A percentile compares a stretch with the other conserved stretches of the same genome.
Evolutionary conservation across 805 yeast genomes (phyloP).

Genomic region (Saccharomycopsis sp.): DNA sequence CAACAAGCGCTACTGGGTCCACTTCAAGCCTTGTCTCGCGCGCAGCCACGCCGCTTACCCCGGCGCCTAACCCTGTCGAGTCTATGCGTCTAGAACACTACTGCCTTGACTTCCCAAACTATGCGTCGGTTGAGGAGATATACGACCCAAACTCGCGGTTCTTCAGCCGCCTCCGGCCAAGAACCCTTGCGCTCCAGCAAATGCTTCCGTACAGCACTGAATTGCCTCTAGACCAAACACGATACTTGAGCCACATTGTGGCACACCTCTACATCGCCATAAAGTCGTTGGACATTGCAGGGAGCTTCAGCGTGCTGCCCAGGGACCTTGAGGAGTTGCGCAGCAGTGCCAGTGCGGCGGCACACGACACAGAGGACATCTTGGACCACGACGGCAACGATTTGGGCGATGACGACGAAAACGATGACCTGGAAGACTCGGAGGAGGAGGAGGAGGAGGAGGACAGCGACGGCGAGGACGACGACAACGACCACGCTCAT

Average conservation of each 20-base stretch:
- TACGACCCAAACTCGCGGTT: slow-evolving; percentile 35
- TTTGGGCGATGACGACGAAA: slow-evolving; percentile 36
- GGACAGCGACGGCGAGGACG: slow-evolving; percentile 30
- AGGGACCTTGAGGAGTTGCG: slow-evolving; percentile 41
- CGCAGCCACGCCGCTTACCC: slow-evolving; percentile 16
- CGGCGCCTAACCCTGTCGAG: slow-evolving; percentile 17
- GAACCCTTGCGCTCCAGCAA: slow-evolving; percentile 29
- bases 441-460: slow-evolving; percentile 29
- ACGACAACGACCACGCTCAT: slow-evolving; percentile 28
- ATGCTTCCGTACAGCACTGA: slow-evolving; percentile 74
- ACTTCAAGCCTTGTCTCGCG: slow-evolving; percentile 1
- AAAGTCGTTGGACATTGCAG: slow-evolving; percentile 65
- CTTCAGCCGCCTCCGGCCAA: slow-evolving; percentile 32
- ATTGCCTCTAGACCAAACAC: slow-evolving; percentile 57
- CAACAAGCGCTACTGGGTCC: background rate
- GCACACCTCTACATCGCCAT: slow-evolving; percentile 74
- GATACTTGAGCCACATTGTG: slow-evolving; percentile 72
- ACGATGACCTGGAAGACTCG: slow-evolving; percentile 23
- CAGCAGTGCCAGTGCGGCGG: too few species aligned
- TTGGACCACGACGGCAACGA: slow-evolving; percentile 27
- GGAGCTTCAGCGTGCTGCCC: slow-evolving; percentile 58
- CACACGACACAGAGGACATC: slow-evolving; percentile 30
- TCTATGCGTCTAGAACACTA: slow-evolving; percentile 34
- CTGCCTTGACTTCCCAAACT: slow-evolving; percentile 43
- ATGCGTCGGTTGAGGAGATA: slow-evolving; percentile 29